Evolutionary conservation across 2,329 filamentous ascomycete species (phyloP).

Genomic region (Biscogniauxia mediterranea): DNA sequence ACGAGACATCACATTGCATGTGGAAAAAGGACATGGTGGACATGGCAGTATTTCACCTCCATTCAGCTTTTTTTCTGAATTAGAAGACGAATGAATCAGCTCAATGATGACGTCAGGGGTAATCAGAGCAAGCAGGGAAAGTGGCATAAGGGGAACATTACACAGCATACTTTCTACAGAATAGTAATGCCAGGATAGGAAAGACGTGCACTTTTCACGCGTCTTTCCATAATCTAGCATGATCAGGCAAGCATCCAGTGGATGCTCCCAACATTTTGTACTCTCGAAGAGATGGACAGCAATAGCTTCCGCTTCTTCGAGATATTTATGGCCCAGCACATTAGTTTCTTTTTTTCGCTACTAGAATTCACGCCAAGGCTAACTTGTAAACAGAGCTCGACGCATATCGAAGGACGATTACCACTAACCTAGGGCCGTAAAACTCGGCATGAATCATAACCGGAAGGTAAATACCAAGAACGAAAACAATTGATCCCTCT

Average conservation of each 20-base stretch:
- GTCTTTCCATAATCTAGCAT: slow-evolving; percentile 24
- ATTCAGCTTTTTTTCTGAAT: not conserved
- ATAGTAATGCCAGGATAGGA: slow-evolving; percentile 29
- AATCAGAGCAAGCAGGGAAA: not conserved
- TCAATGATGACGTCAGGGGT: not conserved
- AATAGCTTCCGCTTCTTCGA: not conserved
- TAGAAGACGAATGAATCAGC: slow-evolving; percentile 1
- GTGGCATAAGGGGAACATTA: slow-evolving; percentile 2
- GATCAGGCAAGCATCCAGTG: slow-evolving; percentile 19
- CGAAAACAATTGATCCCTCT: too few species aligned
- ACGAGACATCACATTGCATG: slow-evolving; percentile 1
- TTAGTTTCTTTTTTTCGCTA: not conserved
- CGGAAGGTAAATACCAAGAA: too few species aligned
- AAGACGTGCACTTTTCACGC: slow-evolving; percentile 11
- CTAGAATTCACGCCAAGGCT: not conserved
- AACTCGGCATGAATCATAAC: too few species aligned
- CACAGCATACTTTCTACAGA: slow-evolving; percentile 13
- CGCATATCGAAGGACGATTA: not conserved
- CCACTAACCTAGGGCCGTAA: too few species aligned
- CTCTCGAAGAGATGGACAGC: not conserved
- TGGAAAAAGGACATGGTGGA: slow-evolving; percentile 1
- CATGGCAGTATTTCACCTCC: slow-evolving; percentile 1
- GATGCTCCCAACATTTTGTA: slow-evolving; percentile 15
- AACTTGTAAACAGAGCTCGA: not conserved
- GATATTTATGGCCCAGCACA: not conserved